These are phyloP conservation scores for Penicillium fuscoglaucum DNA, from an alignment of 2,329 filamentous ascomycete genomes.

Conservation along the genomic window DNA sequence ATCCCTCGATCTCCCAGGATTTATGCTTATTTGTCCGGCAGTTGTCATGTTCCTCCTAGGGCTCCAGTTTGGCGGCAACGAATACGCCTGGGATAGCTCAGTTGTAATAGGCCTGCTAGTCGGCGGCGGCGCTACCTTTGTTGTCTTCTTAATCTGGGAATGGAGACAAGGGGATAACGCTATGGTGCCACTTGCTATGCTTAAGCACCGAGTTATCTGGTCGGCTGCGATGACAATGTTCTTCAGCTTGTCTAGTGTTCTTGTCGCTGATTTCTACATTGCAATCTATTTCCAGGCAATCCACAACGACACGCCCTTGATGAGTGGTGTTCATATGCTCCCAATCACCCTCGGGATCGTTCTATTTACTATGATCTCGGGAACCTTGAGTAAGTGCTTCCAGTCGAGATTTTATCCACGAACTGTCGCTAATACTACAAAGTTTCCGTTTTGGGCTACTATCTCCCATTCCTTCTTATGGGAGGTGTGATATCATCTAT, in stretches of 20 bases:
- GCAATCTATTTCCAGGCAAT: slow-evolving; percentile 47
- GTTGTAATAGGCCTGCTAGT: slow-evolving; percentile 39
- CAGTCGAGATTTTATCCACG: neutral
- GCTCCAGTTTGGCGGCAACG: slow-evolving; percentile 39
- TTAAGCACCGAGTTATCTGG: slow-evolving; percentile 36
- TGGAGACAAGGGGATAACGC: slow-evolving; percentile 36
- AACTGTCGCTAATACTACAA: slow-evolving; percentile 1
- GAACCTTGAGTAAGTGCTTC: slow-evolving; percentile 4
- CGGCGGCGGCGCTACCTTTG: slow-evolving; percentile 27
- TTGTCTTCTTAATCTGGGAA: slow-evolving; percentile 36
- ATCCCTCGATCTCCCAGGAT: slow-evolving; percentile 36
- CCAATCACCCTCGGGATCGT: slow-evolving; percentile 30
- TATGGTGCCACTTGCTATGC: slow-evolving; percentile 40
- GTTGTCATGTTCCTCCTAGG: slow-evolving; percentile 40
- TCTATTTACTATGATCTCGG: slow-evolving; percentile 10
- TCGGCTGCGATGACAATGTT: slow-evolving; percentile 24
- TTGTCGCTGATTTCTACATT: slow-evolving; percentile 36
- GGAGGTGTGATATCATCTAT: slow-evolving; percentile 32
- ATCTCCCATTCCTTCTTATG: slow-evolving; percentile 33
- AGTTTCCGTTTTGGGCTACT: slow-evolving; percentile 36
- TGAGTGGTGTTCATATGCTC: slow-evolving; percentile 43
- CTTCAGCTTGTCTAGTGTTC: slow-evolving; percentile 28
- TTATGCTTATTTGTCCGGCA: slow-evolving; percentile 36
- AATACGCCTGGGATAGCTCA: slow-evolving; percentile 28
- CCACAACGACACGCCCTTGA: slow-evolving; percentile 34